phyloP scores from a whole-genome alignment of 805 yeast genomes.

The Nakazawaea sp. region DNA sequence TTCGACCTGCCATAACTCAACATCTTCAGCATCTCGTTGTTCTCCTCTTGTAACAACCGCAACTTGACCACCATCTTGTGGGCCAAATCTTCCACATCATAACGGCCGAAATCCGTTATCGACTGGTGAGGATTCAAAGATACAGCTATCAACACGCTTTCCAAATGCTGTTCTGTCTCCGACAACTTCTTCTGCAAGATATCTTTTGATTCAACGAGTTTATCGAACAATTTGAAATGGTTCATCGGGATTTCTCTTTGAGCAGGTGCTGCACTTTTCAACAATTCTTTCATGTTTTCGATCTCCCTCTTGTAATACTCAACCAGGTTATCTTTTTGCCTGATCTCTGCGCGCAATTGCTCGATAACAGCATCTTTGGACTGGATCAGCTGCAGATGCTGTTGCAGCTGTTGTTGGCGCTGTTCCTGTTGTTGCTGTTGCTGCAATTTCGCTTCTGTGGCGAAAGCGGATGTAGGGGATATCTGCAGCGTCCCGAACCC shows the following conservation, averaged over 20 bases:
- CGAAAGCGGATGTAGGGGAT: too few species aligned
- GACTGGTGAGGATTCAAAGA: constrained; percentile 42
- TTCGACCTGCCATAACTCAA: constrained; percentile 71
- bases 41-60: constrained; percentile 57
- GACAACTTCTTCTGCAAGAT: constrained; percentile 38
- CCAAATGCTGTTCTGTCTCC: constrained; percentile 58
- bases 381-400: background rate
- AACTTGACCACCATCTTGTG: constrained; percentile 64
- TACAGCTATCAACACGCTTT: constrained; percentile 51
- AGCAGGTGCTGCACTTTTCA: constrained; percentile 26
- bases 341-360: constrained; percentile 40
- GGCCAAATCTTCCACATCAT: constrained; percentile 68
- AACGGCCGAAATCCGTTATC: constrained; percentile 48
- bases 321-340: constrained; percentile 47
- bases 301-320: constrained; percentile 38
- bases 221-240: constrained; percentile 24
- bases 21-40: constrained; percentile 63
- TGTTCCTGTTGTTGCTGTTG: background rate
- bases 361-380: constrained; percentile 18
- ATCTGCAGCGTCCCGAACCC: too few species aligned
- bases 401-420: background rate
- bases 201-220: constrained; percentile 21
- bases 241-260: background rate
- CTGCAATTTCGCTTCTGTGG: too few species aligned
- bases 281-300: constrained; percentile 30